Evolutionary conservation across 2,329 filamentous ascomycete genomes (phyloP), one percentile per base, ranked within the genome.

Genomic region (Colletotrichum tropicicola): DNA sequence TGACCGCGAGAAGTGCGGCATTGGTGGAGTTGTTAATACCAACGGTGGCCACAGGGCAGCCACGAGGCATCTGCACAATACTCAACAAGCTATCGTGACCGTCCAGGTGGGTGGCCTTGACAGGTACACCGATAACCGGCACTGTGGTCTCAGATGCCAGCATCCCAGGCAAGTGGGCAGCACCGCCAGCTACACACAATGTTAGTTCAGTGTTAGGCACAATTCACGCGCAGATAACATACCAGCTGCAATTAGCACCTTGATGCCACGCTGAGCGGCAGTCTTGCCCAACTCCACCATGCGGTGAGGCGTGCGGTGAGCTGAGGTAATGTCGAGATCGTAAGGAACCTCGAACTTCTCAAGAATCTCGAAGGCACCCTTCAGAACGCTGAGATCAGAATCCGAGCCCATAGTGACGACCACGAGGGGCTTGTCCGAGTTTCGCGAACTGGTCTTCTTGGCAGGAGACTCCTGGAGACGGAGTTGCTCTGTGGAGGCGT

Each of bases 371-470:
- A 93, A 80, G 1, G 87, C 91, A 0, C 86, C 85, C 66, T 84
- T 84, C 39, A 94, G 86, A 15, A 92, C 87, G 2, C 85, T 86
- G 23, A 94, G 84, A 73, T 94, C 92, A 9, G 90, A 92, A 79
- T 93, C 91, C 1, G 92, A 95, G 37, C 92, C 93, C 92, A 95
- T 95, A 27, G 92, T 93, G 3, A 96, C 87, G 12, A 91, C 87
- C 2, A 96, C 90, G 1, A 92, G 77, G 0, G 91, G 89, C 47
- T 77, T 71, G 52, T 75, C 72, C 56, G 63, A 65, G 59, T 77
- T 70, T 49, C 72, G 70, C 37, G 74, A 72, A 39, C 66, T 64
- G 5, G 52, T 44, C 47, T 64, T 59, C 48, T 64, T 55, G 39
- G 51, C 56, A 5, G 66, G 56, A 21, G 63, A 52, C 45, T 73